A percentile compares a stretch with the other conserved stretches of the same genome.
Evolutionary conservation across 2,329 filamentous ascomycete species (phyloP).

Genomic region (Cladosporium sp.): DNA sequence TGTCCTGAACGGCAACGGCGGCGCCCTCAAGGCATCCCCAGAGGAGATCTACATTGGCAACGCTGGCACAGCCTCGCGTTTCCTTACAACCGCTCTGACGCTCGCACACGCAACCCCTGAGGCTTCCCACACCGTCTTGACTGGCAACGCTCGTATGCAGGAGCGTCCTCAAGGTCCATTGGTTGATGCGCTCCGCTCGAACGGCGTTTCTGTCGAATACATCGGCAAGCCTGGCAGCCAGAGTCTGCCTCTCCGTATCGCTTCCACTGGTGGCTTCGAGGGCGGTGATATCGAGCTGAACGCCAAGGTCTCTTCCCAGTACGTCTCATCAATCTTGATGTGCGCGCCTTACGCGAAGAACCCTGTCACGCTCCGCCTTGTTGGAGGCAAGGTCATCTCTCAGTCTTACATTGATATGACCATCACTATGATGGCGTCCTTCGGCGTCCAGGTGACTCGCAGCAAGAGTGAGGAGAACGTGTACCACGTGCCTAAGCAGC

Average conservation of each 20-base stretch:
- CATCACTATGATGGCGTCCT: conserved; percentile 91
- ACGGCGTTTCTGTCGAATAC: conserved; percentile 84
- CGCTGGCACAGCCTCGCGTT: conserved; percentile 90
- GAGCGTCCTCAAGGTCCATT: conserved; percentile 87
- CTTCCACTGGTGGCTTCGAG: conserved; percentile 74
- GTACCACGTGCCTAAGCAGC: conserved; percentile 84
- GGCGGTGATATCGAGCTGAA: conserved; percentile 88
- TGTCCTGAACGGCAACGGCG: conserved; percentile 86
- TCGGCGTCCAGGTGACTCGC: conserved; percentile 74
- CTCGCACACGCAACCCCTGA: conserved; percentile 64
- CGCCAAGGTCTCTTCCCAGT: conserved; percentile 97
- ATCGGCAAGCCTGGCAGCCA: conserved; percentile 75
- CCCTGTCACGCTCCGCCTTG: conserved; percentile 80
- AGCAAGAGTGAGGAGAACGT: conserved; percentile 79
- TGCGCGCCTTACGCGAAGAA: conserved; percentile 94
- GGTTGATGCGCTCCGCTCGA: conserved; percentile 80
- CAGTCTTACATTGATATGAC: conserved; percentile 99
- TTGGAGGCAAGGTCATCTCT: conserved; percentile 96
- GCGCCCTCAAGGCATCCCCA: conserved; percentile 68
- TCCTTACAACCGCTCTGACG: conserved; percentile 85
- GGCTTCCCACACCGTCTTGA: conserved; percentile 69
- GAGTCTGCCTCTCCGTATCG: conserved; percentile 77
- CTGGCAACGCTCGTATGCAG: conserved; percentile 95
- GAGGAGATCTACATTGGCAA: conserved; percentile 89
- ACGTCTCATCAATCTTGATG: conserved; percentile 95